A percentile compares a stretch with the other conserved stretches of the same genome.
Evolutionary conservation across 106 monocot genomes (phyloP).

Genomic region (Posidonia australis): DNA sequence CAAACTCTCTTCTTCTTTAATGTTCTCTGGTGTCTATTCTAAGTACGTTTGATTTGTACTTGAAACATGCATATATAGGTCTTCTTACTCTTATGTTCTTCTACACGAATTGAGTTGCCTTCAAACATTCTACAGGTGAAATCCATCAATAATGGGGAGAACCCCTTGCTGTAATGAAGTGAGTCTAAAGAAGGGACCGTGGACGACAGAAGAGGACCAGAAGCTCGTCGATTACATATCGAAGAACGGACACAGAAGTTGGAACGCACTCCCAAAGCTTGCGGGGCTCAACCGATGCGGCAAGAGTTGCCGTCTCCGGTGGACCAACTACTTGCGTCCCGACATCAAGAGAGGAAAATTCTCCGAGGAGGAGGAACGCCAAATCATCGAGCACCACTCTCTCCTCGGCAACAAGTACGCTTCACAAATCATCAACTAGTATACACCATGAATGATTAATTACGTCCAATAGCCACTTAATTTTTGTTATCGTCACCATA

Average conservation of each 20-base stretch:
- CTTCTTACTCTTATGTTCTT: no score
- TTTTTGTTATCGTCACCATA: not conserved
- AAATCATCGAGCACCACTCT: slow-evolving; percentile 7
- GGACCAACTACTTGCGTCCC: slow-evolving; percentile 19
- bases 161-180: not conserved
- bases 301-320: slow-evolving; percentile 65
- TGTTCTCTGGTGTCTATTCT: no score
- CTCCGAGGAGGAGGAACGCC: slow-evolving; percentile 8
- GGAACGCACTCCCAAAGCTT: slow-evolving; percentile 81
- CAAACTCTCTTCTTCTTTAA: no score
- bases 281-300: slow-evolving; percentile 48
- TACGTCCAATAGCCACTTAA: not conserved
- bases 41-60: no score
- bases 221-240: slow-evolving; percentile 59
- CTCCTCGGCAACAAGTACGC: slow-evolving; percentile 7
- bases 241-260: slow-evolving; percentile 76
- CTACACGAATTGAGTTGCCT: no score
- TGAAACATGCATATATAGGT: no score
- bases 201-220: slow-evolving; percentile 20
- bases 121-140: no score
- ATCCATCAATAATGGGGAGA: not conserved
- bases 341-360: slow-evolving; percentile 10
- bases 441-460: no score
- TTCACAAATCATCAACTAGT: no score
- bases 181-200: slow-evolving; percentile 11